Evolutionary conservation across 306 rosid species (phyloP), one percentile per base, ranked within the genome.

Genomic region (Astragalus glycyphyllos): DNA sequence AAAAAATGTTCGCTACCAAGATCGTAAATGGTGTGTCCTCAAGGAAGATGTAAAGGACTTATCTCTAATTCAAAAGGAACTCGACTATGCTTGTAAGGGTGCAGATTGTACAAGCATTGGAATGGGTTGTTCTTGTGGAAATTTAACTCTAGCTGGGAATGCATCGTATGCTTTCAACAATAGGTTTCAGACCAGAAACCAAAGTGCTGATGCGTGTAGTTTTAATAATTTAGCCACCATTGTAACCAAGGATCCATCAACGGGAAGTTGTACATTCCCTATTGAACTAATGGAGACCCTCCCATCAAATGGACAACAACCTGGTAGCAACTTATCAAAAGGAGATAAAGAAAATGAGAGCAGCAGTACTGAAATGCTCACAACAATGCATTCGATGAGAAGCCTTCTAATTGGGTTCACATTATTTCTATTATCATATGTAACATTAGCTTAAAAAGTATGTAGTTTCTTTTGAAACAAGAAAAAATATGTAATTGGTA

Each of bases 81-180:
- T 87, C 1, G 63, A 15, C 35, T 87, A 47, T 44, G 96, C 98
- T 8, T 92, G 98, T 20, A 16, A 15, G 0, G n/a, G 42, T 29
- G 72, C 92, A 0, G 98, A 92, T 45, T 92, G 96, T 48, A 86
- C 89, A 0, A 73, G 83, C 62, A 56, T 90, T 41, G 88, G 81
- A 11, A 1, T 4, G 7, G 86, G 79, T 44, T 68, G 77, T 3
- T 74, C 92, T 0, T 94, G 98, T 58, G 53, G 3, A 3, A 37
- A 78, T 55, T 44, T 88, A 69, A 80, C 51, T 26, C 1, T 16
- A 1, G 14, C 6, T 4, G 85, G 80, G 1, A 78, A 64, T 14
- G 68, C 66, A 7, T 87, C 97, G 0, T 94, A 50, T 82, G 96
- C 97, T 47, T 94, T 83, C 60, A 93, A 90, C 7, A 87, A 86